Percentiles rank a stretch among this genome's conserved stretches.
Evolutionary conservation across 1,284 basidiomycete genomes (phyloP).

Genomic region (Exobasidium rhododendri): DNA sequence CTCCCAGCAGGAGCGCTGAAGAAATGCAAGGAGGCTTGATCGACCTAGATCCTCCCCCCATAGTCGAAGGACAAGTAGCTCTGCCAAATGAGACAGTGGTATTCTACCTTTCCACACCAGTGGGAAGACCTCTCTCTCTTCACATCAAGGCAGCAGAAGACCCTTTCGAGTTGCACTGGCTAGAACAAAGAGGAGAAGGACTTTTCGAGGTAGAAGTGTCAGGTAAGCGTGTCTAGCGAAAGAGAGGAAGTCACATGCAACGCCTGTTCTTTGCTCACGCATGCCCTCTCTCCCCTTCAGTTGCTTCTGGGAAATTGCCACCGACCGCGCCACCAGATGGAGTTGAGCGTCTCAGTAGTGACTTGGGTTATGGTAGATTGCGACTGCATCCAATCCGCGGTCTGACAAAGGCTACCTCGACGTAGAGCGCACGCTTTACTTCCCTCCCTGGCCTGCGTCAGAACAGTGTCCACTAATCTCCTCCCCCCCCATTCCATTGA

Average conservation of each 20-base stretch:
- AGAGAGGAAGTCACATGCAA: no score
- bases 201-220: constrained; percentile 34
- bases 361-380: constrained; percentile 3
- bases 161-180: constrained; percentile 25
- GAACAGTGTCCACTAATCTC: no score
- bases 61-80: neutral
- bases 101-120: constrained; percentile 13
- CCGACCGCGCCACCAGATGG: constrained; percentile 15
- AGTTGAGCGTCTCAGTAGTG: neutral
- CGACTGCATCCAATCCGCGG: constrained; percentile 7
- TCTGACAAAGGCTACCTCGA: no score
- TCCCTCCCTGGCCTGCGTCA: no score
- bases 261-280: no score
- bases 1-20: neutral
- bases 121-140: constrained; percentile 12
- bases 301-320: constrained; percentile 9
- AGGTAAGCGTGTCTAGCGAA: constrained; percentile 17
- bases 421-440: no score
- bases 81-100: neutral
- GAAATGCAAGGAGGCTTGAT: neutral
- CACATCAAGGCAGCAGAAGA: constrained; percentile 29
- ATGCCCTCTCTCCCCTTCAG: neutral
- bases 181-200: constrained; percentile 29
- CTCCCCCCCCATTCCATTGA: no score
- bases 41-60: neutral